These are phyloP conservation scores for Aspergillus texensis DNA, from an alignment of 2,329 filamentous ascomycete genomes.

Conservation along the genomic window DNA sequence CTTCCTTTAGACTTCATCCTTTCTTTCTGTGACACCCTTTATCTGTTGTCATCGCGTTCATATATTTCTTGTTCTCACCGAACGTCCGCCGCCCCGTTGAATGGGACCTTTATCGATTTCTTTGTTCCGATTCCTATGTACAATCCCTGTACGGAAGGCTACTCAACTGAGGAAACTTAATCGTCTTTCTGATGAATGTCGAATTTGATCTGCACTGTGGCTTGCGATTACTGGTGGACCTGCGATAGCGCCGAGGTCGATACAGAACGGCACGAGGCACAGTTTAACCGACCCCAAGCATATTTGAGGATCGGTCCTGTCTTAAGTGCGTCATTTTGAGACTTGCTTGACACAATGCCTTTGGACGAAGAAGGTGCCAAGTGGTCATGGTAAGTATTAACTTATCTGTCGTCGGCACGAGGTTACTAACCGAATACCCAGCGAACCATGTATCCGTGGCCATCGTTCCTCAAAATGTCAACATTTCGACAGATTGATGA, in stretches of 20 bases:
- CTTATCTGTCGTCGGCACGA: not conserved
- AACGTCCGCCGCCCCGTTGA: not conserved
- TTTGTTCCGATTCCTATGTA: not conserved
- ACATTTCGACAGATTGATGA: slow-evolving; percentile 52
- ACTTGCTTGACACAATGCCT: slow-evolving; percentile 38
- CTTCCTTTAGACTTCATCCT: not conserved
- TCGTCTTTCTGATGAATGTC: not conserved
- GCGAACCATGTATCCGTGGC: slow-evolving; percentile 52
- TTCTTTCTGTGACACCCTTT: not conserved
- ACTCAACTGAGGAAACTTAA: not conserved
- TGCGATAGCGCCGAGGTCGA: not conserved
- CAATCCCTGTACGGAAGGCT: not conserved
- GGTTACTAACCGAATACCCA: slow-evolving; percentile 19
- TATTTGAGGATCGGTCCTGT: not conserved
- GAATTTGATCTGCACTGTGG: not conserved
- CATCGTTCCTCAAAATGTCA: slow-evolving; percentile 54
- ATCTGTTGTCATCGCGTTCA: not conserved
- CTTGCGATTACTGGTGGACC: not conserved
- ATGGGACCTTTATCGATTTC: not conserved
- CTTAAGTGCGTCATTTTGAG: not conserved
- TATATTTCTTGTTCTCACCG: not conserved
- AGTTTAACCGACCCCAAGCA: not conserved
- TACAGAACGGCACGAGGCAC: not conserved
- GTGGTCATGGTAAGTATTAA: slow-evolving; percentile 47
- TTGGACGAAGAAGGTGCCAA: slow-evolving; percentile 48